phyloP scores from a whole-genome alignment of 805 yeast genomes.

The Saturnispora kantuleensis region DNA sequence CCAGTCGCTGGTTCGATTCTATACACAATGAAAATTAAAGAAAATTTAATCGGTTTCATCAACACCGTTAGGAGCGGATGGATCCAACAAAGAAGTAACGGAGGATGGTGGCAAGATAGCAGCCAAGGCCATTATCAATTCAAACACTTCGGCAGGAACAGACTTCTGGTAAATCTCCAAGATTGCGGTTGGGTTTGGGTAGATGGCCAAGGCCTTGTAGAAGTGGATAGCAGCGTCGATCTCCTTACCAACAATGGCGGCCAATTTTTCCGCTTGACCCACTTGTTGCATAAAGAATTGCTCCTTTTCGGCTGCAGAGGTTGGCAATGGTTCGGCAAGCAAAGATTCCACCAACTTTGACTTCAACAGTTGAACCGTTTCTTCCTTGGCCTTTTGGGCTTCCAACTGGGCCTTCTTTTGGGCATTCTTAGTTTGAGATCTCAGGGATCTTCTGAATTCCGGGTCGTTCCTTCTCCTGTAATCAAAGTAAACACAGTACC shows the following conservation, averaged over 20 bases:
- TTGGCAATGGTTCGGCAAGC: constrained; percentile 65
- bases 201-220: constrained; percentile 87
- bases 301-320: constrained; percentile 60
- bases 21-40: constrained; percentile 4
- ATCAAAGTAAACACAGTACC: constrained; percentile 85
- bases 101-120: constrained; percentile 84
- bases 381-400: constrained; percentile 49
- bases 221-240: constrained; percentile 80
- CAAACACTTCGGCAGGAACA: constrained; percentile 74
- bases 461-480: constrained; percentile 77
- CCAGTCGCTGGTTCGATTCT: constrained; percentile 2
- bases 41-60: constrained; percentile 12
- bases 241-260: constrained; percentile 55
- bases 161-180: constrained; percentile 84
- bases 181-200: constrained; percentile 91
- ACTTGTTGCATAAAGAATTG: constrained; percentile 74
- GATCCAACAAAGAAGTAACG: constrained; percentile 52
- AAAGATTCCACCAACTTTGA: constrained; percentile 55
- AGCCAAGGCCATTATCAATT: constrained; percentile 76
- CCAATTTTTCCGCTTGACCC: constrained; percentile 74
- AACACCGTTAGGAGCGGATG: constrained; percentile 13
- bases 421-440: constrained; percentile 53
- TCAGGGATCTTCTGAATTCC: constrained; percentile 71
- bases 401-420: constrained; percentile 44
- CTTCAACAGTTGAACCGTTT: constrained; percentile 51